These are phyloP conservation scores for Amoeboaphelidium protococcarum DNA, from an alignment of 371 early-diverging fungal genomes.

Conservation along the genomic window DNA sequence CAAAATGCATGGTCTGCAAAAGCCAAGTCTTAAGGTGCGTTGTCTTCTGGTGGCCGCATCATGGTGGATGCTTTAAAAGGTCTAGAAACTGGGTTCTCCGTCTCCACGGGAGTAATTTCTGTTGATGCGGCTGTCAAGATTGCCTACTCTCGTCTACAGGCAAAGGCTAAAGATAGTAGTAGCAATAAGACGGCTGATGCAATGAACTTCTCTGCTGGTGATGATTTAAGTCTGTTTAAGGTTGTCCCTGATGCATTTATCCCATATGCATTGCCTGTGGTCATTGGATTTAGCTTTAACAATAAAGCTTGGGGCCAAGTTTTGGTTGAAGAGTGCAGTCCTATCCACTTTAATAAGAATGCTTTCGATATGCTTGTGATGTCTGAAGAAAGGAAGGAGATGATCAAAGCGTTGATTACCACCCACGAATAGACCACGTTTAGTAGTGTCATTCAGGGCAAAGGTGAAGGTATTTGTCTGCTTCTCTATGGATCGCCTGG, in stretches of 20 bases:
- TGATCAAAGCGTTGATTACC: constrained; percentile 18
- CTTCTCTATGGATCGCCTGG: constrained; percentile 36
- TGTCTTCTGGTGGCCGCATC: not conserved
- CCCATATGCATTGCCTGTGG: constrained; percentile 14
- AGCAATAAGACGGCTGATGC: not conserved
- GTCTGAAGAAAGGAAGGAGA: constrained; percentile 11
- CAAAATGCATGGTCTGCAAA: not conserved
- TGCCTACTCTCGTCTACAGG: not conserved
- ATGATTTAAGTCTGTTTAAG: not conserved
- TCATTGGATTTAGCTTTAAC: constrained; percentile 22
- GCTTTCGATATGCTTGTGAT: constrained; percentile 24
- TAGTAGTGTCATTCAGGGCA: constrained; percentile 18
- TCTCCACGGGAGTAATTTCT: not conserved
- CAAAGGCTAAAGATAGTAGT: not conserved
- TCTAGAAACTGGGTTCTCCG: not conserved
- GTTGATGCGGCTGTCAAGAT: not conserved
- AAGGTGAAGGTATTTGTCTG: constrained; percentile 20
- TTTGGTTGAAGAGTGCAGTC: constrained; percentile 9
- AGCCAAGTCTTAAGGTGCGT: not conserved
- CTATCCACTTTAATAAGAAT: constrained; percentile 16
- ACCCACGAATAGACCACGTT: constrained; percentile 10
- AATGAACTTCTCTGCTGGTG: not conserved
- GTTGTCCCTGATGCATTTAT: constrained; percentile 6
- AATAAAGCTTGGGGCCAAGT: constrained; percentile 26
- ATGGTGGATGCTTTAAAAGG: not conserved